Percentiles rank a stretch among this genome's conserved stretches.
These are phyloP conservation scores for Botrytis hyacinthi DNA, from an alignment of 2,329 filamentous ascomycete species.

Conservation along the genomic window DNA sequence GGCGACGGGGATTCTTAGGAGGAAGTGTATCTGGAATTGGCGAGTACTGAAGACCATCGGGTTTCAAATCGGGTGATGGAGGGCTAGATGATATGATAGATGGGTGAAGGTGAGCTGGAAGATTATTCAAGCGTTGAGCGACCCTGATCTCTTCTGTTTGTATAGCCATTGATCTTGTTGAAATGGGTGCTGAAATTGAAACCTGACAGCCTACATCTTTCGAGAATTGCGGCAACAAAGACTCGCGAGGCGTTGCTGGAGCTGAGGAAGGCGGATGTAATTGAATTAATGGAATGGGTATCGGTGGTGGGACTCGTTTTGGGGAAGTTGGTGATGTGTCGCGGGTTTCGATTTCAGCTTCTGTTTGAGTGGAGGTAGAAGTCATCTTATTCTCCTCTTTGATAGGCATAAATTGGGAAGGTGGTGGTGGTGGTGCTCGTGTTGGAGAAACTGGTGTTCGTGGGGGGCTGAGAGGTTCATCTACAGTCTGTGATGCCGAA, in stretches of 20 bases:
- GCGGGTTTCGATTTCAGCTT: conserved; percentile 30
- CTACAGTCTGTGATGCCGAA: conserved; percentile 59
- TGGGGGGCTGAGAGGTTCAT: conserved; percentile 62
- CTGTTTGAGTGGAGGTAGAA: conserved; percentile 63
- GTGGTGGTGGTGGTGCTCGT: conserved; percentile 44
- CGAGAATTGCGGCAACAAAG: conserved; percentile 73
- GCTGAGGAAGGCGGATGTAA: conserved; percentile 85
- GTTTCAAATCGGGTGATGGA: conserved; percentile 48
- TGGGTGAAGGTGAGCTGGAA: conserved; percentile 76
- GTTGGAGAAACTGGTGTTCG: conserved; percentile 59
- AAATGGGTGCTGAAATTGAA: conserved; percentile 48
- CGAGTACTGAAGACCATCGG: conserved; percentile 45
- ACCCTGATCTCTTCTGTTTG: conserved; percentile 92
- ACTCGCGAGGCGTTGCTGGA: conserved; percentile 73
- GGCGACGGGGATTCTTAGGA: conserved; percentile 58
- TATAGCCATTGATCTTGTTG: conserved; percentile 48
- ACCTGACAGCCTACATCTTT: conserved; percentile 86
- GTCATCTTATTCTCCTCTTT: conserved; percentile 45
- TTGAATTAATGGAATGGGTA: conserved; percentile 75
- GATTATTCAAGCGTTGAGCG: conserved; percentile 70
- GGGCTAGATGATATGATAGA: conserved; percentile 67
- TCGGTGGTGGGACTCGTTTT: conserved; percentile 37
- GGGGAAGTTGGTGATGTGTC: conserved; percentile 38
- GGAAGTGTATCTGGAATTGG: conserved; percentile 54
- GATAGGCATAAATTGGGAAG: conserved; percentile 28